A percentile compares a stretch with the other conserved stretches of the same genome.
Evolutionary conservation across 345 rosid genomes (phyloP).

Genomic region (Angophora floribunda): DNA sequence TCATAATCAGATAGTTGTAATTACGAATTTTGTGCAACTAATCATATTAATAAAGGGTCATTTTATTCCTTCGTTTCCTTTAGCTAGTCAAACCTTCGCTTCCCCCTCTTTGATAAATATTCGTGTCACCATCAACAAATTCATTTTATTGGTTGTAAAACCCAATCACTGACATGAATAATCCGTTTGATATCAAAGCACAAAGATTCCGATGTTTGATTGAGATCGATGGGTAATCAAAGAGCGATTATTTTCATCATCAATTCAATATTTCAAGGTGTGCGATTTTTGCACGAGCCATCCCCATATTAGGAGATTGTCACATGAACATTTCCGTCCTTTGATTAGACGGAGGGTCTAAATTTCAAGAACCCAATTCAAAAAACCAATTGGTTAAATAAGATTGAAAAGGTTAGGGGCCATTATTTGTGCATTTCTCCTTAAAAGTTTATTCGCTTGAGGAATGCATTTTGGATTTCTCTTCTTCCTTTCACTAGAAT

Average conservation of each 20-base stretch:
- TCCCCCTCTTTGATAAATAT: background rate
- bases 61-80: background rate
- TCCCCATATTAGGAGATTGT: fast-evolving
- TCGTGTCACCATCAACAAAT: background rate
- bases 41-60: background rate
- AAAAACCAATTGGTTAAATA: background rate
- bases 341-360: background rate
- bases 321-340: background rate
- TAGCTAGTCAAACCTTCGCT: background rate
- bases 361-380: background rate
- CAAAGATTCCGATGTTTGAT: background rate
- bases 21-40: background rate
- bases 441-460: background rate
- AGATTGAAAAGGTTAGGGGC: background rate
- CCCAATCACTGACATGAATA: fast-evolving
- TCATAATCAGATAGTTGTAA: background rate
- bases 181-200: background rate
- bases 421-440: background rate
- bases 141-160: fast-evolving
- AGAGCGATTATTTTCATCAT: background rate
- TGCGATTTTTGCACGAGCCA: background rate
- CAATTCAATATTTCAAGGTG: background rate
- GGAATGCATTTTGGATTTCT: background rate
- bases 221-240: background rate
- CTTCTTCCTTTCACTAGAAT: background rate